Evolutionary conservation across 352 stramenopile genomes (phyloP), one percentile per base, ranked within the genome.

Genomic region (Globisporangium nunn): DNA sequence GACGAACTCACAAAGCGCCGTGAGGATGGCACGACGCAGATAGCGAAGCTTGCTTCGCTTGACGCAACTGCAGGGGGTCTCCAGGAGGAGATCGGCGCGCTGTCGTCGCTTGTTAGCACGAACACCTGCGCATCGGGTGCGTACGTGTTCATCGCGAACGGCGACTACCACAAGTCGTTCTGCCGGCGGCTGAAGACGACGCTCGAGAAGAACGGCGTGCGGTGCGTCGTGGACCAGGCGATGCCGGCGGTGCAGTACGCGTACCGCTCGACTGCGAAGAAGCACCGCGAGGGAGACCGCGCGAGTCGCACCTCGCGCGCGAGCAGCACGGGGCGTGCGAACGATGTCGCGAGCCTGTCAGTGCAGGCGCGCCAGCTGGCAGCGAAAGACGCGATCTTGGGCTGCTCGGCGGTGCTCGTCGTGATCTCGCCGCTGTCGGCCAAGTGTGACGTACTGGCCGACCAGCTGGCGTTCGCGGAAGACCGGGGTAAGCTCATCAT

Each of bases 391-490:
- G 65, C 74, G 5, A 89, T 93, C 49, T 40, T 91, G 1, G 71
- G 79, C 39, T 88, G 81, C 52, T 68, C 77, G 2, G 81, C 80
- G 0, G 75, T 94, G 31, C 57, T 91, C 11, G 69, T 91, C 14
- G 74, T 91, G 51, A 57, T 91, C 11, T 91, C 83, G 40, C 74
- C 77, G 4, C 59, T 89, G 10, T 87, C 83, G 23, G 68, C 75
- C 17, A 84, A 72, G 52, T 89, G 80, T 43, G 81, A 88, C 48
- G 64, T 87, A 47, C 68, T 92, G 12, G 65, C 77, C 1, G 85
- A 94, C 40, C 82, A 91, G 52, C 56, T 92, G 4, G 85, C 85
- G 3, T 92, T 94, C 59, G 85, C 85, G 0, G 85, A 94, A 57
- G 81, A 91, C 54, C 78, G 77, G 17, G 75, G 71, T 12, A 94